Conservation (phyloP, 495 filamentous ascomycete genomes). For the Penicillium herquei region DNA sequence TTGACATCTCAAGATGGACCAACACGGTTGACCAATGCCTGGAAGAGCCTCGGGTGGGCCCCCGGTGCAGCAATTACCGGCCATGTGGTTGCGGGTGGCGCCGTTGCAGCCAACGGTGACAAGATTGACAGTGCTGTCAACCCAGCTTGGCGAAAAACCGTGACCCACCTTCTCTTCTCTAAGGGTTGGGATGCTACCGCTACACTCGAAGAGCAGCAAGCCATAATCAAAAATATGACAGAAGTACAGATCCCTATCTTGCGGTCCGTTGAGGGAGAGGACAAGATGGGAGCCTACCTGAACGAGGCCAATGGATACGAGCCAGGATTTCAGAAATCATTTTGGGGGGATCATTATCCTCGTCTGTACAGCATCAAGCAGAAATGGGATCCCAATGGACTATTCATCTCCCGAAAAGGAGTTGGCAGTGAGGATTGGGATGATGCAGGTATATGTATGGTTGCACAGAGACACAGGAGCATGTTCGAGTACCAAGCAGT, state of each 20-base stretch:
- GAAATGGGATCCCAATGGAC: constrained; percentile 26
- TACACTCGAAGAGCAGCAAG: constrained; percentile 24
- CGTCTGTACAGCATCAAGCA: constrained; percentile 44
- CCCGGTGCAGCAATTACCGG: constrained; percentile 17
- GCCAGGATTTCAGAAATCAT: constrained; percentile 43
- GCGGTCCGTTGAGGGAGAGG: constrained; percentile 34
- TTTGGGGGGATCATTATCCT: constrained; percentile 51
- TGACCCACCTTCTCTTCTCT: constrained; percentile 24
- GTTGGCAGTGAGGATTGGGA: constrained; percentile 38
- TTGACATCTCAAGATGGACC: constrained; percentile 23
- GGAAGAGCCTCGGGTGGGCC: constrained; percentile 13
- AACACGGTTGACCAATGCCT: constrained; percentile 21
- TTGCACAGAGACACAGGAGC: background rate
- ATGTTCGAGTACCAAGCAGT: background rate
- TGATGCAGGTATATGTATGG: constrained; percentile 26
- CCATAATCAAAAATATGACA: constrained; percentile 37
- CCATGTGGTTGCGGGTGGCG: constrained; percentile 33
- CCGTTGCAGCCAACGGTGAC: constrained; percentile 25
- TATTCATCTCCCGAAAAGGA: constrained; percentile 28
- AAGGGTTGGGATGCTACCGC: constrained; percentile 17
- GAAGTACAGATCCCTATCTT: constrained; percentile 40
- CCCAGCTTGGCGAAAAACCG: constrained; percentile 37
- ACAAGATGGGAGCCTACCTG: constrained; percentile 44
- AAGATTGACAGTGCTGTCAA: constrained; percentile 35
- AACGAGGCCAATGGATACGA: constrained; percentile 53